Percentiles rank a stretch among this genome's conserved stretches.
These are phyloP conservation scores for Hypoxylon sp. DNA, from an alignment of 2,329 filamentous ascomycete species.

Conservation along the genomic window DNA sequence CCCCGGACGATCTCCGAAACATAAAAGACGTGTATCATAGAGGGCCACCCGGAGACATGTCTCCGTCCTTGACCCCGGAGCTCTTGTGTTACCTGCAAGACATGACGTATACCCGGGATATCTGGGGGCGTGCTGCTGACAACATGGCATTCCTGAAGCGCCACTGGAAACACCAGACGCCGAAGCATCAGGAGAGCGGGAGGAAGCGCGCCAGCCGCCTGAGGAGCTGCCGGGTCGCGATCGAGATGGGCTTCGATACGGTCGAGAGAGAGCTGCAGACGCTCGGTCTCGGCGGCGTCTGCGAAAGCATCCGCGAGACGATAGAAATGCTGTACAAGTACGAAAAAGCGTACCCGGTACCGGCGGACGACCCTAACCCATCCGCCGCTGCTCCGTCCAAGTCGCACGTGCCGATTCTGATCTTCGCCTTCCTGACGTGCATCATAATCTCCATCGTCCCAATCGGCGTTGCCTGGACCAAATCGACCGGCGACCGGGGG, in stretches of 20 bases:
- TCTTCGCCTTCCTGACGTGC: background rate
- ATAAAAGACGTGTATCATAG: background rate
- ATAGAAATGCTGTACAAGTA: constrained; percentile 25
- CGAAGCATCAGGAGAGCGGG: constrained; percentile 14
- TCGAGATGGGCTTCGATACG: background rate
- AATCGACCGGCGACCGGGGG: constrained; percentile 6
- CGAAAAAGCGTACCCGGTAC: constrained; percentile 32
- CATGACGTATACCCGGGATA: constrained; percentile 17
- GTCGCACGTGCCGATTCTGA: constrained; percentile 3
- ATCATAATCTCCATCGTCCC: background rate
- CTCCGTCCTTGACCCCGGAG: background rate
- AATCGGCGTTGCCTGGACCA: constrained; percentile 17
- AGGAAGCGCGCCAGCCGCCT: constrained; percentile 19
- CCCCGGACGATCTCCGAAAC: background rate
- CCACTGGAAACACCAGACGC: constrained; percentile 11
- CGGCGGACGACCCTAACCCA: background rate
- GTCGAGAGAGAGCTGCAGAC: constrained; percentile 25
- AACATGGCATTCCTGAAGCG: constrained; percentile 30
- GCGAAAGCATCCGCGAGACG: constrained; percentile 20
- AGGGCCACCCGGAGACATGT: background rate
- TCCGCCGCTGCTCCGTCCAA: background rate
- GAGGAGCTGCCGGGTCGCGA: constrained; percentile 8
- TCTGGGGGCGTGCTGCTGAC: constrained; percentile 29
- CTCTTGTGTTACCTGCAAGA: constrained; percentile 18
- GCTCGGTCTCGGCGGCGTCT: background rate